Evolutionary conservation across 176 grass and related monocot genomes (phyloP).

Genomic region (Tillandsia fasciculata): DNA sequence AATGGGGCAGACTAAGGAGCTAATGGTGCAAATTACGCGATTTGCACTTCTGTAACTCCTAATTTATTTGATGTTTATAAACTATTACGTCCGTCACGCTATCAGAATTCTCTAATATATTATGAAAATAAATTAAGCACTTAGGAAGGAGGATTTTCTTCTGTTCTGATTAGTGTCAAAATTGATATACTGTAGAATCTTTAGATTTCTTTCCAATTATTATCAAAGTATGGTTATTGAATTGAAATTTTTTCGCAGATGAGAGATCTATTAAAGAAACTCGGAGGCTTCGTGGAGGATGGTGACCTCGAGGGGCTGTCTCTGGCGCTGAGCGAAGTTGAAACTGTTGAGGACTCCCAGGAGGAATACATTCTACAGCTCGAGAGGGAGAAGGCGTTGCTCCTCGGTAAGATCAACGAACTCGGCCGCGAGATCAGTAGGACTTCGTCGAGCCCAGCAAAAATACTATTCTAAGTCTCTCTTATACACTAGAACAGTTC

Average conservation of each 20-base stretch:
- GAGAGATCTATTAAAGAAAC: conserved; percentile 54
- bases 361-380: conserved; percentile 54
- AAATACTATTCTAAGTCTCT: conserved; percentile 19
- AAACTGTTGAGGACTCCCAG: conserved; percentile 53
- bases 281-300: conserved; percentile 42
- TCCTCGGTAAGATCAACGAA: conserved; percentile 48
- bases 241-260: conserved; percentile 32
- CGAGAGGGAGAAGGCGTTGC: conserved; percentile 53
- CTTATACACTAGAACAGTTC: not conserved
- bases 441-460: conserved; percentile 48
- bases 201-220: too few species aligned
- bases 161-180: too few species aligned
- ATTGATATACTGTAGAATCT: too few species aligned
- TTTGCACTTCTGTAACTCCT: too few species aligned
- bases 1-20: too few species aligned
- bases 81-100: too few species aligned
- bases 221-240: not conserved
- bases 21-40: too few species aligned
- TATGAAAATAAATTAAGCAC: too few species aligned
- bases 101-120: too few species aligned
- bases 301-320: conserved; percentile 62
- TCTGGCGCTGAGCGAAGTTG: conserved; percentile 52
- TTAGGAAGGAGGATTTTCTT: too few species aligned
- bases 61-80: too few species aligned
- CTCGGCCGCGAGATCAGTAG: conserved; percentile 64